Percentiles rank a stretch among this genome's conserved stretches.
These are phyloP conservation scores for Petunia secreta DNA, from an alignment of 257 asterid genomes.

Conservation along the genomic window DNA sequence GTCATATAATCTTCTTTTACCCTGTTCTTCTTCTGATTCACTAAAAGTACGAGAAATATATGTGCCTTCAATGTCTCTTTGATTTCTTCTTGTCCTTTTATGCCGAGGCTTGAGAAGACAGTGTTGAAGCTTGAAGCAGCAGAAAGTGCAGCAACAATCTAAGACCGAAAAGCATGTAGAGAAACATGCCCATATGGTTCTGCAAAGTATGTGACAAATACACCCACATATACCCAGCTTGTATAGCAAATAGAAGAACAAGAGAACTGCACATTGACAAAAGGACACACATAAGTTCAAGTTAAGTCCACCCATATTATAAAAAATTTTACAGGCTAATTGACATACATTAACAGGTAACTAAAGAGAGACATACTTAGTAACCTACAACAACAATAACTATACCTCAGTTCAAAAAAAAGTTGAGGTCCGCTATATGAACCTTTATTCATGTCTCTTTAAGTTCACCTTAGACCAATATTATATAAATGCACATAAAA, in stretches of 20 bases:
- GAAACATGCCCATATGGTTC: constrained; percentile 55
- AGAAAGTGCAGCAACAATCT: constrained; percentile 57
- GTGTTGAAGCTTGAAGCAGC: constrained; percentile 50
- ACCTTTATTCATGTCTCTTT: too few relatives aligned
- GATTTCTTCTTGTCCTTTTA: constrained; percentile 39
- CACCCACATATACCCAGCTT: constrained; percentile 79
- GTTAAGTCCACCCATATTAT: too few relatives aligned
- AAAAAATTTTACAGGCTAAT: too few relatives aligned
- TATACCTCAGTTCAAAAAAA: too few relatives aligned
- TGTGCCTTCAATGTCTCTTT: constrained; percentile 46
- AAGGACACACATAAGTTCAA: background rate
- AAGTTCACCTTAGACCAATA: too few relatives aligned
- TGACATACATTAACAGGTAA: too few relatives aligned
- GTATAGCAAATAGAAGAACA: constrained; percentile 65
- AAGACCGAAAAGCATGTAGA: constrained; percentile 48
- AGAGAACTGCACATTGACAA: constrained; percentile 53
- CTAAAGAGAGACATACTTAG: too few relatives aligned
- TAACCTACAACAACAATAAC: too few relatives aligned
- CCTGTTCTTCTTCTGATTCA: constrained; percentile 37
- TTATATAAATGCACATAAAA: too few relatives aligned
- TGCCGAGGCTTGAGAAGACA: constrained; percentile 29
- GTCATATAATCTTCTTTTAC: constrained; percentile 31
- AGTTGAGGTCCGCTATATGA: too few relatives aligned
- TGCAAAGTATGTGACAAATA: constrained; percentile 50
- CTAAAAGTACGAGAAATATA: constrained; percentile 15